Conservation (phyloP, 192 early-diverging fungal genomes). For the Powellomyces hirtus region DNA sequence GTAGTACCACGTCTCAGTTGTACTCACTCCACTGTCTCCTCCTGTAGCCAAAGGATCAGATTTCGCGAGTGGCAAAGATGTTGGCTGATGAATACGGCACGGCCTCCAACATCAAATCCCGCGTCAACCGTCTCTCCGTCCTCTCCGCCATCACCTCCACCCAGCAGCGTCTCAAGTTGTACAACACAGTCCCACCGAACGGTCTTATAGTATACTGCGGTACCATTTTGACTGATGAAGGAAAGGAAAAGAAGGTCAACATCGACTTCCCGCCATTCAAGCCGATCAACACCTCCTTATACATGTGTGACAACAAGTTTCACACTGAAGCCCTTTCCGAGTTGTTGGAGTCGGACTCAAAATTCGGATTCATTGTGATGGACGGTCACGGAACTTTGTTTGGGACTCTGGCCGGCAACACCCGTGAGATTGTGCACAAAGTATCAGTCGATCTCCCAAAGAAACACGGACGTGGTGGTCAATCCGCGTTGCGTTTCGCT, state of each 20-base stretch:
- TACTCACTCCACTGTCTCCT: too few relatives aligned
- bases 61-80: constrained; percentile 86
- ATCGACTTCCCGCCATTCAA: constrained; percentile 99
- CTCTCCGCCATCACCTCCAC: constrained; percentile 97
- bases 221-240: constrained; percentile 95
- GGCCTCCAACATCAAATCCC: constrained; percentile 99
- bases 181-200: constrained; percentile 87
- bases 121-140: constrained; percentile 97
- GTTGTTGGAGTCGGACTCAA: constrained; percentile 89
- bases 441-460: constrained; percentile 97
- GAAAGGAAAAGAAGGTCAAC: constrained; percentile 99
- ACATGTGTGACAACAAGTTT: constrained; percentile 94
- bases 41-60: constrained; percentile 85
- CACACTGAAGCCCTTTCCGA: constrained; percentile 91
- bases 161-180: constrained; percentile 94
- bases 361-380: constrained; percentile 98
- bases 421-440: constrained; percentile 90
- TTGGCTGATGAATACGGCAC: constrained; percentile 98
- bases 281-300: constrained; percentile 97
- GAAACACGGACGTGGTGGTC: constrained; percentile 99
- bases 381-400: constrained; percentile 97
- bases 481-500: constrained; percentile 98
- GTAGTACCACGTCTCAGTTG: too few relatives aligned
- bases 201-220: constrained; percentile 89
- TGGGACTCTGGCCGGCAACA: constrained; percentile 92